These are phyloP conservation scores for Ramichloridium luteum DNA, from an alignment of 2,329 filamentous ascomycete genomes.

Conservation along the genomic window DNA sequence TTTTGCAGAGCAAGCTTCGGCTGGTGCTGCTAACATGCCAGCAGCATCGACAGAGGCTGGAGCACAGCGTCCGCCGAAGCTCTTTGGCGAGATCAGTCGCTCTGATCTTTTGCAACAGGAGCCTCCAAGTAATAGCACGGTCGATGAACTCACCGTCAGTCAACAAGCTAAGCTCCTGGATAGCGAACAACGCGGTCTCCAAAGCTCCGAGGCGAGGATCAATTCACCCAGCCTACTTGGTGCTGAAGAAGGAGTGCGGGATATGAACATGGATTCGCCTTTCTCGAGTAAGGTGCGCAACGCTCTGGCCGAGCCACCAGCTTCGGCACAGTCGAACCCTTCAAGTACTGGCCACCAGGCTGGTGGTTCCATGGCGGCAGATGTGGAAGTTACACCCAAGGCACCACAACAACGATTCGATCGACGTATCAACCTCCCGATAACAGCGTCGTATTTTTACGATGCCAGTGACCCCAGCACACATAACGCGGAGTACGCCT, in stretches of 20 bases:
- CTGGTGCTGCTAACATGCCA: no score
- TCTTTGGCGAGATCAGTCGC: constrained; percentile 50
- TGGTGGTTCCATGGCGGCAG: no score
- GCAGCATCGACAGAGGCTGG: no score
- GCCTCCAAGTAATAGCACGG: no score
- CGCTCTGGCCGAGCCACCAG: no score
- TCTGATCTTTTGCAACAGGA: constrained; percentile 32
- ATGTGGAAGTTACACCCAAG: constrained; percentile 18
- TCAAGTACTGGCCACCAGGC: no score
- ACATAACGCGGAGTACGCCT: constrained; percentile 36
- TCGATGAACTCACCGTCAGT: neutral
- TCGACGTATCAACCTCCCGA: constrained; percentile 32
- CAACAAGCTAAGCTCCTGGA: constrained; percentile 4
- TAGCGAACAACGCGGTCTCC: constrained; percentile 1
- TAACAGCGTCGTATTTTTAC: constrained; percentile 34
- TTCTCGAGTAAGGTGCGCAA: no score
- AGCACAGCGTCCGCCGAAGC: constrained; percentile 28
- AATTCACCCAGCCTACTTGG: constrained; percentile 32
- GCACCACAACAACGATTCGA: constrained; percentile 22
- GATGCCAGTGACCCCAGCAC: constrained; percentile 32
- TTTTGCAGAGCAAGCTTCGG: no score
- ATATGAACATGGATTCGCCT: constrained; percentile 37
- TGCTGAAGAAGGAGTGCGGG: constrained; percentile 36
- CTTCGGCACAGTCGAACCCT: no score
- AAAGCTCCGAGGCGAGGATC: constrained; percentile 1